Evolutionary conservation across 106 monocot genomes (phyloP).

Genomic region (Allium cepa): DNA sequence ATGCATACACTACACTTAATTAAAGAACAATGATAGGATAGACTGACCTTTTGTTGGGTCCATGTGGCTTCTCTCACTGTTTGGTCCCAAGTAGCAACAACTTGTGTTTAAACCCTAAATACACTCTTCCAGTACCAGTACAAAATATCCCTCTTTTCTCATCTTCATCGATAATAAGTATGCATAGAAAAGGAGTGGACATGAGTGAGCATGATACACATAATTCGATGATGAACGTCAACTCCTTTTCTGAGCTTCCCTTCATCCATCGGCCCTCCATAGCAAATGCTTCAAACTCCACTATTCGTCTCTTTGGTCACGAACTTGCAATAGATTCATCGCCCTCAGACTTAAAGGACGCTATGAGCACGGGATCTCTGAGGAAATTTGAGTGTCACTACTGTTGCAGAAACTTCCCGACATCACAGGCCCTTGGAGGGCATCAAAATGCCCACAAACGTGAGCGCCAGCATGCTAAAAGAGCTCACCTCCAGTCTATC

Average conservation of each 20-base stretch:
- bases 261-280: slow-evolving; percentile 21
- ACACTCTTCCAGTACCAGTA: background rate
- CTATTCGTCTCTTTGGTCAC: slow-evolving; percentile 64
- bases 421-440: slow-evolving; percentile 68
- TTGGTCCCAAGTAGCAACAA: background rate
- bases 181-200: background rate
- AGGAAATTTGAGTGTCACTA: slow-evolving; percentile 75
- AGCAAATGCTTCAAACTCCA: slow-evolving; percentile 4
- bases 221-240: slow-evolving; percentile 8
- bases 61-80: background rate
- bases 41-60: too few species aligned
- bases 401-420: slow-evolving; percentile 64
- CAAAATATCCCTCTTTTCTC: background rate
- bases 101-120: background rate
- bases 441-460: slow-evolving; percentile 85
- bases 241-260: slow-evolving; percentile 54
- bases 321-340: slow-evolving; percentile 26
- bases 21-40: too few species aligned
- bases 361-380: background rate
- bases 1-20: too few species aligned
- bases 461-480: slow-evolving; percentile 65
- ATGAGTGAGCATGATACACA: background rate
- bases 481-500: slow-evolving; percentile 10
- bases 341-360: background rate
- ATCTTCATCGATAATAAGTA: background rate